These are phyloP conservation scores for Pythium utonaiense DNA, from an alignment of 352 stramenopile species.

Conservation along the genomic window DNA sequence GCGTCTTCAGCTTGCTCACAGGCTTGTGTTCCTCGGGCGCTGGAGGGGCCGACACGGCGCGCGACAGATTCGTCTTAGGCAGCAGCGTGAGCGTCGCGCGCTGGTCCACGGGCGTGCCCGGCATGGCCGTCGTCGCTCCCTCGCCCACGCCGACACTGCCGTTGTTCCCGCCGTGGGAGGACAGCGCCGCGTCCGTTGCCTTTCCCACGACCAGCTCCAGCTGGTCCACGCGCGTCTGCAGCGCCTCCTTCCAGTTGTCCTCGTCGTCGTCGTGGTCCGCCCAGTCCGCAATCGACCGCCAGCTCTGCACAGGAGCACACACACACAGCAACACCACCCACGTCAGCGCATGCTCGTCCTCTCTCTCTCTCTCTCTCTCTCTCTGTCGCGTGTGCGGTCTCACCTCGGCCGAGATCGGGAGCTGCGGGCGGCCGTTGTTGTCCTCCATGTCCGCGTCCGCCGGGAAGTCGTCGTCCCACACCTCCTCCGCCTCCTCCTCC, in stretches of 20 bases:
- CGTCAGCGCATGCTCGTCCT: too few relatives aligned
- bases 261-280: constrained; percentile 77
- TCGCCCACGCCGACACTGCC: not conserved
- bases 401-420: constrained; percentile 10
- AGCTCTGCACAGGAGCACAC: constrained; percentile 22
- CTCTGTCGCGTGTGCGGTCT: not conserved
- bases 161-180: constrained; percentile 1
- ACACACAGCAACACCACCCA: not conserved
- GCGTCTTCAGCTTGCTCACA: constrained; percentile 11
- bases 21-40: constrained; percentile 12
- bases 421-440: not conserved
- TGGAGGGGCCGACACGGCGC: constrained; percentile 16
- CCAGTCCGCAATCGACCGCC: constrained; percentile 71
- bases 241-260: constrained; percentile 72
- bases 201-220: constrained; percentile 58
- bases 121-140: not conserved
- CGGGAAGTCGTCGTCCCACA: constrained; percentile 50
- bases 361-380: too few relatives aligned
- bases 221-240: constrained; percentile 76
- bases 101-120: constrained; percentile 23
- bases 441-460: constrained; percentile 11
- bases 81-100: constrained; percentile 28
- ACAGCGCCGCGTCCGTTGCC: constrained; percentile 9
- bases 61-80: constrained; percentile 20
- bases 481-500: constrained; percentile 43